Base-by-base conservation (phyloP, 495 filamentous ascomycete species). In the Penicillium steckii region DNA sequence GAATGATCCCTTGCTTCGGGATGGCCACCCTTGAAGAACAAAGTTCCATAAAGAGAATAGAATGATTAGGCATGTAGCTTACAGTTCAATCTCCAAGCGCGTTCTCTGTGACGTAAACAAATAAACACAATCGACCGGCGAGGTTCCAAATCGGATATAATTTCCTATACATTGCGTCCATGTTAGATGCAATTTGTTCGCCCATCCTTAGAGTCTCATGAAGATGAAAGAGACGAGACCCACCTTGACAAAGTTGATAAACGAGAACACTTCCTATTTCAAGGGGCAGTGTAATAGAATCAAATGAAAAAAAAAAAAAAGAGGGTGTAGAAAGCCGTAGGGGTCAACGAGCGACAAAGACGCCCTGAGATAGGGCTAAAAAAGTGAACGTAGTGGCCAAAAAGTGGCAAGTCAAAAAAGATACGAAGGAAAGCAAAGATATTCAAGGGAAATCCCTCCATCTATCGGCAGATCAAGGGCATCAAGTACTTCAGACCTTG, bases 1-100 rank as follows among this genome's bases (percentile, higher is more conserved):
- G 54, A 55, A 60, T 56, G 54, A 46, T 26, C 57, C 62, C 62
- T 66, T 66, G 62, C 62, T 32, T 59, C 48, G 29, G 44, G n/a
- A 12, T 27, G 32, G 24, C n/a, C 53, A 55, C 46, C 44, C 46
- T 33, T 57, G 45, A 33, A 25, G 38, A 48, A 35, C n/a, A 38
- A 48, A 22, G 41, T 17, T 22, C 27, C 15, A 37, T 17, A 17
- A 43, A 13, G 41, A 50, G 33, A 40, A 43, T 13, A 29, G 47
- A 29, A 25, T 48, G 10, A 35, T 21, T 9, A 27, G 46, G 53
- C 41, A 65, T 63, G 56, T 37, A 37, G 46, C 62, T 57, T 63
- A 62, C 62, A 45, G 38, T 37, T 55, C 46, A n/a, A 38, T 56
- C 13, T 32, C 30, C n/a, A 33, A 50, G 29, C 42, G 60, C 53